Percentiles rank a stretch among this genome's conserved stretches.
Conservation (phyloP, 116 monocot species). For the Papilionanthe hybrid region DNA sequence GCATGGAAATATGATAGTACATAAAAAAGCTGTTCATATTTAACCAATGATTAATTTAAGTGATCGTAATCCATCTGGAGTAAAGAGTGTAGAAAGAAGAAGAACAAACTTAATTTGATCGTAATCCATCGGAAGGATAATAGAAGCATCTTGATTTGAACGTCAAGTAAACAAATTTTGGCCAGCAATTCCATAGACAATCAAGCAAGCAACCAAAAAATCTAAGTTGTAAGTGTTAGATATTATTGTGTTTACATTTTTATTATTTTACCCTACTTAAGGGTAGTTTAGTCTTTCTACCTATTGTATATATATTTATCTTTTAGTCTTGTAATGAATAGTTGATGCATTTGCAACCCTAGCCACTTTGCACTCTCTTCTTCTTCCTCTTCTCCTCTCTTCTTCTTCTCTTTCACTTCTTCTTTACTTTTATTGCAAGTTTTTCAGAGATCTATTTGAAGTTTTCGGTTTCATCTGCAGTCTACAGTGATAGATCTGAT, state of each 20-base stretch:
- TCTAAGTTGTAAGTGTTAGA: background rate
- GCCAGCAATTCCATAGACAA: background rate
- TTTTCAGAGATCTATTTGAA: no score
- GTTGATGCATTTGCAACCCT: no score
- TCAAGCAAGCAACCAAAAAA: background rate
- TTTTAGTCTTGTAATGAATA: no score
- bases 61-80: background rate
- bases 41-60: background rate
- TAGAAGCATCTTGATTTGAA: background rate
- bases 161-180: background rate
- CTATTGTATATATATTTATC: no score
- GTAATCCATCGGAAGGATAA: background rate
- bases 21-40: slow-evolving; percentile 2
- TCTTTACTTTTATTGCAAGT: no score
- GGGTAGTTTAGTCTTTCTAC: no score
- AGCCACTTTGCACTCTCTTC: no score
- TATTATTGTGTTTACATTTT: background rate
- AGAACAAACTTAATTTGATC: background rate
- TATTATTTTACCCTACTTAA: no score
- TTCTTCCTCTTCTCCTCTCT: no score
- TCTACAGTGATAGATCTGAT: no score
- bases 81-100: background rate
- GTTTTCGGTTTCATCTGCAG: no score
- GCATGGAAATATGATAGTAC: background rate
- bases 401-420: no score